Evolutionary conservation across 352 stramenopile genomes (phyloP), one percentile per base, ranked within the genome.

Genomic region (Pythium biforme): DNA sequence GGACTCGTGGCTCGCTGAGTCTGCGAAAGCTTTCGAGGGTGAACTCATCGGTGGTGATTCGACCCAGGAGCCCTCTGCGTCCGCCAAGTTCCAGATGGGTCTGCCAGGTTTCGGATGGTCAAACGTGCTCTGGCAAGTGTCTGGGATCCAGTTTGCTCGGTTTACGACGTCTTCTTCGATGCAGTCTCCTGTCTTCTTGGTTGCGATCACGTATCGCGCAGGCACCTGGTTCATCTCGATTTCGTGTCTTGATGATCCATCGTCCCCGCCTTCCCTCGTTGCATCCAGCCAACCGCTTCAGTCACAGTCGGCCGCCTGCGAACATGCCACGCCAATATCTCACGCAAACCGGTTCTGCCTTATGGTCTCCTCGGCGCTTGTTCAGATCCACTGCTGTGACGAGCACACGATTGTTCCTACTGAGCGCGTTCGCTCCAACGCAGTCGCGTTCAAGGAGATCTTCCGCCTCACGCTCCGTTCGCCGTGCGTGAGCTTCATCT

Each of bases 101-200:
- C 70, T 73, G 5, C 76, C 77, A 0, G 48, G 60, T 23, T 84
- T 79, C 11, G 83, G 83, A 3, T 95, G 86, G 86, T 93, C 86
- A 10, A 92, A 90, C 63, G 55, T 70, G 22, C 57, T 95, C 40
- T 95, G 86, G 86, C 77, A 93, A 66, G 83, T 91, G 41, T 72
- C 74, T 31, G 86, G 86, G 0, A 91, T 95, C 64, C 86, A 95
- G 66, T 95, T 95, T 58, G 84, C 83, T 15, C 82, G 78, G 6
- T 86, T 90, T 64, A 10, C 57, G 25, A 63, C 66, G 11, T 54
- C 73, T 0, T 68, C 59, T 33, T 46, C 55, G 2, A 31, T 34
- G 25, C 52, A 45, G 1, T 54, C 46, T 6, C 34, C 69, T 23
- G 83, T 83, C 6, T 91, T 94, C 52, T 72, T 94, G 29, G 71